phyloP scores from a whole-genome alignment of 352 stramenopile species.

The Phytopythium mirpurense region DNA sequence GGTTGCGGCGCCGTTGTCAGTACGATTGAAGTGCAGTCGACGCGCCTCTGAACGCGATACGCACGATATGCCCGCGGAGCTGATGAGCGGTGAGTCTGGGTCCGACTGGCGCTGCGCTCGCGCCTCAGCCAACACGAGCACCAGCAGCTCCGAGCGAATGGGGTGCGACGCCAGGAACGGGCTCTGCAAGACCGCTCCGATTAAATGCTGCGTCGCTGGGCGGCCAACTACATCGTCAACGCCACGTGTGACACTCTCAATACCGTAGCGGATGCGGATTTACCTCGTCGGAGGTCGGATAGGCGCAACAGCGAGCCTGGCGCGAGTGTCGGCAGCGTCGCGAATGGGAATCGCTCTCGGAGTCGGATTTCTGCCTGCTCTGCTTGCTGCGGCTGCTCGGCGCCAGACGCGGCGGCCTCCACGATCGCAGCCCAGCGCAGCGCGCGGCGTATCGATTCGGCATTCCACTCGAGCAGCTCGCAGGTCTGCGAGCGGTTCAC shows the following conservation, averaged over 20 bases:
- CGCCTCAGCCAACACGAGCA: constrained; percentile 24
- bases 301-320: constrained; percentile 5
- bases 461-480: constrained; percentile 46
- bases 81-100: constrained; percentile 8
- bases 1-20: neutral
- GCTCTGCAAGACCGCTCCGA: constrained; percentile 45
- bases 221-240: constrained; percentile 8
- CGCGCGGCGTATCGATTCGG: constrained; percentile 35
- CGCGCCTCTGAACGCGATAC: constrained; percentile 8
- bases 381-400: constrained; percentile 12
- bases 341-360: constrained; percentile 24
- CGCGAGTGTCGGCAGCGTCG: constrained; percentile 33
- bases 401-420: constrained; percentile 16
- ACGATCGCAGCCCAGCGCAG: constrained; percentile 33
- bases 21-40: neutral
- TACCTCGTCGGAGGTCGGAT: constrained; percentile 11
- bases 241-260: neutral
- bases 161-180: constrained; percentile 40
- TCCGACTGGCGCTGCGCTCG: constrained; percentile 8
- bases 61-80: constrained; percentile 8
- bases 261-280: too few species aligned
- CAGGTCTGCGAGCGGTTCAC: constrained; percentile 43
- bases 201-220: constrained; percentile 26
- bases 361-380: constrained; percentile 17
- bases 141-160: constrained; percentile 32